Evolutionary conservation across 495 filamentous ascomycete genomes (phyloP), one percentile per base, ranked within the genome.

Genomic region (Recurvomyces mirabilis): DNA sequence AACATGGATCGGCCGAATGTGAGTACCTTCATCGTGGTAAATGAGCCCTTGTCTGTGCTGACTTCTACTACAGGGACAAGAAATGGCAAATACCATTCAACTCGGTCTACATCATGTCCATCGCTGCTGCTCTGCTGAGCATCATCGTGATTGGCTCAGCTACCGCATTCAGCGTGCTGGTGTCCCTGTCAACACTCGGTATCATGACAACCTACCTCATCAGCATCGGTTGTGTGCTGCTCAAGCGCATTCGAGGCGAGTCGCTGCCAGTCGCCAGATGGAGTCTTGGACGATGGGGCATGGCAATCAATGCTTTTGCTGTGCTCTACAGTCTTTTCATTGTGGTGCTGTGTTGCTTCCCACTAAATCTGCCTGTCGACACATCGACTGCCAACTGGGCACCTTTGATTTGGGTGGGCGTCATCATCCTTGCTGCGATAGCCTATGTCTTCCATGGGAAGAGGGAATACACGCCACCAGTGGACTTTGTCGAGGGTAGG

Each of bases 191-290:
- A n/a, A 39, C 54, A 5, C 38, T 53, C 18, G 58, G 45, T 21
- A 53, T 64, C 26, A 44, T 57, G 1, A 43, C 46, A 28, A 58
- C 58, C 2, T 65, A 65, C 47, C 51, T 57, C 13, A 51, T 66
- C 26, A 57, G 56, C 15, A 63, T 66, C 31, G 46, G 47, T 13
- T 63, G 60, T 29, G 36, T 66, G 10, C 22, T 58, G 7, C 26
- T 49, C 18, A 54, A 51, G 29, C 58, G 63, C 21, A 20, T 59
- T 21, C 36, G 29, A 2, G 25, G 43, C n/a, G 44, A 60, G 41
- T 46, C 55, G 4, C 49, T 66, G 6, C 62, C 53, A 2, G 49
- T 30, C 5, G 49, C 53, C 4, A 51, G 60, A 1, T 65, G 58
- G 58, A 43, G 37, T 19, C 44, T 65, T 4, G 63, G 62, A 2